These are phyloP conservation scores for Iodosphaeria phyllophila DNA, from an alignment of 2,329 filamentous ascomycete species.

Conservation along the genomic window DNA sequence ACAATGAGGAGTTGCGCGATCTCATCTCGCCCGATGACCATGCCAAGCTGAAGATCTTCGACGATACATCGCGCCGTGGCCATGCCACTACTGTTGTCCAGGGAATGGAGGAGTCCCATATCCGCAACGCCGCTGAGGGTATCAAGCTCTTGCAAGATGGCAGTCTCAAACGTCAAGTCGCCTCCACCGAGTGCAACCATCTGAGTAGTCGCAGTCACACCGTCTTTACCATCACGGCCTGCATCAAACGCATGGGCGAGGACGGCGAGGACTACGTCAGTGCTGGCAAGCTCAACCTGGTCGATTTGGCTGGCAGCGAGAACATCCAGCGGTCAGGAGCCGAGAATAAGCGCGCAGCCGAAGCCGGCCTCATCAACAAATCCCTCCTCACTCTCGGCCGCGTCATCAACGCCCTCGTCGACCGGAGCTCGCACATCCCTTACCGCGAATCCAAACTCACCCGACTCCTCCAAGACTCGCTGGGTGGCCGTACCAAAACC, in stretches of 20 bases:
- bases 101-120: slow-evolving; percentile 93
- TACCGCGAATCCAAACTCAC: slow-evolving; percentile 91
- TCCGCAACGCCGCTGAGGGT: slow-evolving; percentile 66
- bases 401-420: slow-evolving; percentile 94
- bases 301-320: slow-evolving; percentile 91
- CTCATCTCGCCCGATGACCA: slow-evolving; percentile 66
- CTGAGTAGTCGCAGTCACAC: slow-evolving; percentile 94
- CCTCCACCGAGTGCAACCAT: slow-evolving; percentile 98
- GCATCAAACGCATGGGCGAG: slow-evolving; percentile 65
- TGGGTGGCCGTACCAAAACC: slow-evolving; percentile 89
- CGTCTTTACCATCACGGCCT: slow-evolving; percentile 88
- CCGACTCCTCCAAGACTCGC: slow-evolving; percentile 82
- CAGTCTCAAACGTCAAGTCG: slow-evolving; percentile 90
- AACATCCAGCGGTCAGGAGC: slow-evolving; percentile 95
- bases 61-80: slow-evolving; percentile 76
- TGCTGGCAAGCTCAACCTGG: slow-evolving; percentile 85
- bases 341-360: slow-evolving; percentile 91
- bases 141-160: slow-evolving; percentile 79
- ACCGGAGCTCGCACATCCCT: slow-evolving; percentile 69
- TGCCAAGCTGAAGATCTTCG: slow-evolving; percentile 84
- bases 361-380: slow-evolving; percentile 96
- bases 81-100: slow-evolving; percentile 76
- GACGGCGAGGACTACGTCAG: slow-evolving; percentile 80
- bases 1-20: slow-evolving; percentile 93
- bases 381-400: slow-evolving; percentile 84